Evolutionary conservation across 2,329 filamentous ascomycete species (phyloP), one percentile per base, ranked within the genome.

Genomic region (Alternaria conjuncta): DNA sequence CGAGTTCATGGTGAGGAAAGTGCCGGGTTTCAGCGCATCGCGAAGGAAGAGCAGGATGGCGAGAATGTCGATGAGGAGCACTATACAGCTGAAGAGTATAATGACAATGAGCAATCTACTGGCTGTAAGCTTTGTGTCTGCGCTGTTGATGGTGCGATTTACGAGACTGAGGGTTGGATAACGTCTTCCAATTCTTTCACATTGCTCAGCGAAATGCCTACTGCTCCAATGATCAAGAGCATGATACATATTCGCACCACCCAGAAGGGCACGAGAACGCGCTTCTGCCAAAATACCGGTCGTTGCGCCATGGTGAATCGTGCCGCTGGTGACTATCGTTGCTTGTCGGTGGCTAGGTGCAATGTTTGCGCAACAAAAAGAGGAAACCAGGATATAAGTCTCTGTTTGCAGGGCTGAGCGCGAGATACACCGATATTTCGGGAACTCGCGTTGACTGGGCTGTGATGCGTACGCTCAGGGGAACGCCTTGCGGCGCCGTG

Each of bases 211-310:
- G 73, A 69, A 10, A 61, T 55, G 8, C 68, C 71, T 54, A 75
- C 80, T 47, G 66, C 60, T 13, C 60, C 71, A 55, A 80, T 73
- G 55, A 79, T 67, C 46, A 80, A 69, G 44, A 79, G 8, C 71
- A 79, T 78, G 8, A 78, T 60, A 26, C 71, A 59, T 45, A 78
- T 74, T 13, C 79, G 73, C 21, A 80, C 46, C 4, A 71, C 57
- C 79, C 78, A 81, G 57, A 79, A 75, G 5, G 79, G 78, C 11
- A 81, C 64, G 45, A 81, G 69, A 36, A 81, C 69, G 50, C 79
- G 75, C 72, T 79, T 80, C 68, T 79, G 76, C 78, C 78, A 81
- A 11, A 71, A 25, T 15, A 66, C 67, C 15, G 70, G 60, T 64
- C 68, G 65, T 43, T 65, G 64, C 41, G 70, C 65, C 72, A 76